These are phyloP conservation scores for Dactylellina drechsleri DNA, from an alignment of 2,329 filamentous ascomycete species.

Conservation along the genomic window DNA sequence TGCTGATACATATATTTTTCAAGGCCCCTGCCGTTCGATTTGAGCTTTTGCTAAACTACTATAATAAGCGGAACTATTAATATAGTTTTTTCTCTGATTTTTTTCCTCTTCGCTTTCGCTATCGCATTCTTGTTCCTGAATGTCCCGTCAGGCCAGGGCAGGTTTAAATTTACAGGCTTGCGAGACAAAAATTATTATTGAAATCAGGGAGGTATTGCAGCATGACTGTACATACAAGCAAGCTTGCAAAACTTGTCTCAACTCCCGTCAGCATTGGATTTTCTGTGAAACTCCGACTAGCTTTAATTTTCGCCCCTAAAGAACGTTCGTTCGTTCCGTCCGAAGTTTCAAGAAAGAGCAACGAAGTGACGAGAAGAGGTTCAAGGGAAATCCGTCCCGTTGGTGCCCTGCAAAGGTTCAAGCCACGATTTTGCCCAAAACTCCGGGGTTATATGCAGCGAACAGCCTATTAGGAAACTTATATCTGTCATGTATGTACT, in stretches of 20 bases:
- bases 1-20: no score
- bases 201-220: slow-evolving; percentile 13
- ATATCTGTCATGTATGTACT: slow-evolving; percentile 14
- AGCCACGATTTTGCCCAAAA: slow-evolving; percentile 40
- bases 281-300: no score
- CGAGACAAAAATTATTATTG: no score
- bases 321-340: slow-evolving; percentile 19
- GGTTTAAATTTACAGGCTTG: neutral
- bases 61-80: slow-evolving; percentile 46
- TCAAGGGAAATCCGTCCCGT: slow-evolving; percentile 31
- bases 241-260: no score
- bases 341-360: slow-evolving; percentile 34
- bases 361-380: neutral
- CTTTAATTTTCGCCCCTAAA: no score
- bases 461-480: slow-evolving; percentile 46
- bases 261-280: no score
- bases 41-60: slow-evolving; percentile 10
- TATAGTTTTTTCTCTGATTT: slow-evolving; percentile 4
- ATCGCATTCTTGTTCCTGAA: slow-evolving; percentile 42
- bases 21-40: slow-evolving; percentile 10
- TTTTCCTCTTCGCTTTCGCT: neutral
- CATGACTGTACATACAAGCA: neutral
- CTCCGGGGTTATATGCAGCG: slow-evolving; percentile 40
- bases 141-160: slow-evolving; percentile 7
- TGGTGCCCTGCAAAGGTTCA: slow-evolving; percentile 16